A percentile compares a stretch with the other conserved stretches of the same genome.
Evolutionary conservation across 768 basidiomycete genomes (phyloP).

Genomic region (Boletellus ananas): DNA sequence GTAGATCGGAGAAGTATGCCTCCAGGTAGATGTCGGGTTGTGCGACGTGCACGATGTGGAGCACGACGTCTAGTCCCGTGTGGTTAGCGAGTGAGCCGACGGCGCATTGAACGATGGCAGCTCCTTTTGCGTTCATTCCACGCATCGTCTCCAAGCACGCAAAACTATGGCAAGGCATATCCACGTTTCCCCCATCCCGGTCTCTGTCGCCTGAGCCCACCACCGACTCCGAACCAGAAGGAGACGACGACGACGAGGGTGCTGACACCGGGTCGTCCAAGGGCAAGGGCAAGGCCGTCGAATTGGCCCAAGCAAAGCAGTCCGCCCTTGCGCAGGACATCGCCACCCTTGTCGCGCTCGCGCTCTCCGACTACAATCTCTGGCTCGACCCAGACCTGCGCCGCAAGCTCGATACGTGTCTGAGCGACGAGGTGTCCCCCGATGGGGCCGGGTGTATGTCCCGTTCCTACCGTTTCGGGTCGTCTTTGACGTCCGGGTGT

Average conservation of each 20-base stretch:
- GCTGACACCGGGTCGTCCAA: conserved; percentile 3
- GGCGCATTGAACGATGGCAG: conserved; percentile 16
- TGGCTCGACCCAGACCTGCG: conserved; percentile 61
- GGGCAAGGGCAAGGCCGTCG: conserved; percentile 18
- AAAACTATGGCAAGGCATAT: conserved; percentile 22
- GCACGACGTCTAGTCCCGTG: too few relatives aligned
- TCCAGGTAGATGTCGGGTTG: too few relatives aligned
- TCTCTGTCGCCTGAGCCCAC: conserved; percentile 7
- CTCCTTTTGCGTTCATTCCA: conserved; percentile 44
- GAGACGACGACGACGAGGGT: neutral
- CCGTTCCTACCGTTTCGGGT: neutral
- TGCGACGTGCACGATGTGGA: too few relatives aligned
- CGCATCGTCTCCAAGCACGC: conserved; percentile 40
- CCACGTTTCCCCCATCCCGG: conserved; percentile 5
- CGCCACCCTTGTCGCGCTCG: conserved; percentile 47
- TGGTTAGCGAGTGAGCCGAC: too few relatives aligned
- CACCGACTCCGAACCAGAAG: conserved; percentile 7
- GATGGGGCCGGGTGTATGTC: conserved; percentile 49
- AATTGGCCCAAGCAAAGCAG: conserved; percentile 15
- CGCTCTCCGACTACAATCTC: conserved; percentile 67
- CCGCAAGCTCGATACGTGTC: conserved; percentile 39
- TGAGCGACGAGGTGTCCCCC: conserved; percentile 6
- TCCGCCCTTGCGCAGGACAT: conserved; percentile 41
- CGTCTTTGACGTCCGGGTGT: too few relatives aligned
- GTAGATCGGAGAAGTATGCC: too few relatives aligned